phyloP scores from a whole-genome alignment of 2,329 filamentous ascomycete genomes.

The Clarireedia monteithiana region DNA sequence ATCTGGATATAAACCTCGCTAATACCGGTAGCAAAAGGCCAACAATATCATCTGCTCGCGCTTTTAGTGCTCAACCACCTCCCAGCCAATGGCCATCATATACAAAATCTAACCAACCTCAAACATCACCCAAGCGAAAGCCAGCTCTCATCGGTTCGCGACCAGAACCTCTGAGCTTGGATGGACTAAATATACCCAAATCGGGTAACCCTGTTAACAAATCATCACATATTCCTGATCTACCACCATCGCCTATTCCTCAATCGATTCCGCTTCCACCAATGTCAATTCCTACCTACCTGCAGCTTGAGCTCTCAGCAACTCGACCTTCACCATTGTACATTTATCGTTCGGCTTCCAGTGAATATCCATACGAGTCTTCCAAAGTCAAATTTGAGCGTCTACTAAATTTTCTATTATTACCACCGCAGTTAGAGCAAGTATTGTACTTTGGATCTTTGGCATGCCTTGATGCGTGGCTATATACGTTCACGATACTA shows the following conservation, averaged over 20 bases:
- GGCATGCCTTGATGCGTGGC: constrained; percentile 90
- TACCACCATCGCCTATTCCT: constrained; percentile 33
- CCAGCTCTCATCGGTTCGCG: constrained; percentile 15
- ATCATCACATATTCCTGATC: constrained; percentile 8
- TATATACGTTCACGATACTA: constrained; percentile 93
- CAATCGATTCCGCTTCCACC: constrained; percentile 54
- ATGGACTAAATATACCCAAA: background rate
- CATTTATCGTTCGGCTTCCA: constrained; percentile 50
- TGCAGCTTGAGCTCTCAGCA: constrained; percentile 57
- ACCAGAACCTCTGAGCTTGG: constrained; percentile 23
- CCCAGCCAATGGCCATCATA: constrained; percentile 18
- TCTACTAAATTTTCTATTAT: constrained; percentile 75
- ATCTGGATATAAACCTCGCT: constrained; percentile 11
- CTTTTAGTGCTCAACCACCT: constrained; percentile 20
- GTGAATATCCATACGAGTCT: constrained; percentile 75
- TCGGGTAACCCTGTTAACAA: constrained; percentile 6
- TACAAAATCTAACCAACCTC: constrained; percentile 15
- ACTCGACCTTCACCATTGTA: constrained; percentile 57
- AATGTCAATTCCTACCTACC: constrained; percentile 57
- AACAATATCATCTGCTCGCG: constrained; percentile 21
- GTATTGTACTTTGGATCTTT: constrained; percentile 82
- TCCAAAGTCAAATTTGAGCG: constrained; percentile 88
- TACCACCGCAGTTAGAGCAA: constrained; percentile 76
- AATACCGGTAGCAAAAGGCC: constrained; percentile 17
- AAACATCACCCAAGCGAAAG: constrained; percentile 25